Evolutionary conservation across 805 yeast species (phyloP).

Genomic region (Candida schatavii): DNA sequence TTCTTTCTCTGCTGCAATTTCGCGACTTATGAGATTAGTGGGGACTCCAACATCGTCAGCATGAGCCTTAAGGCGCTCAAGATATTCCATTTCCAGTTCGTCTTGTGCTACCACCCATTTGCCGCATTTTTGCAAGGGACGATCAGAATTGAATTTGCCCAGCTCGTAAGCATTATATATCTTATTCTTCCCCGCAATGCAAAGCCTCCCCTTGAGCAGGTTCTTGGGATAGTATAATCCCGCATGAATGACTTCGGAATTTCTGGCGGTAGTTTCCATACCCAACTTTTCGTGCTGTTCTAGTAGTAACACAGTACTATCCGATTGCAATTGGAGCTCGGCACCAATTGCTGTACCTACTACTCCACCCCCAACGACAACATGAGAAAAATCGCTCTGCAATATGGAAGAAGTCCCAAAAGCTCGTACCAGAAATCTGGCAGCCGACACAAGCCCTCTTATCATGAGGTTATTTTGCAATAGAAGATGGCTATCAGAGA

Average conservation of each 20-base stretch:
- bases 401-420: neutral
- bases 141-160: constrained; percentile 20
- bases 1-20: constrained; percentile 47
- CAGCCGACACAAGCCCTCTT: too few relatives aligned
- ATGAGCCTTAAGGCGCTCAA: constrained; percentile 50
- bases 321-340: constrained; percentile 49
- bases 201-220: constrained; percentile 64
- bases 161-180: constrained; percentile 52
- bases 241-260: constrained; percentile 92
- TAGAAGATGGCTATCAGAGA: too few relatives aligned
- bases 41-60: constrained; percentile 54
- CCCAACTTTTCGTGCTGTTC: constrained; percentile 71
- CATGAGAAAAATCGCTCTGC: constrained; percentile 58
- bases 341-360: constrained; percentile 83
- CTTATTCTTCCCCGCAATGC: constrained; percentile 70
- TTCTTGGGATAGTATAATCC: constrained; percentile 78
- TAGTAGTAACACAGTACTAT: constrained; percentile 56
- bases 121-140: constrained; percentile 62
- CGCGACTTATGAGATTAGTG: constrained; percentile 50
- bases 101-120: constrained; percentile 87
- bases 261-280: constrained; percentile 81
- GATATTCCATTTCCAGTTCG: constrained; percentile 56
- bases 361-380: constrained; percentile 79
- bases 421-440: too few relatives aligned
- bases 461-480: too few relatives aligned